Base-by-base conservation (phyloP, 2,329 filamentous ascomycete species). In the Neonectria neomacrospora region DNA sequence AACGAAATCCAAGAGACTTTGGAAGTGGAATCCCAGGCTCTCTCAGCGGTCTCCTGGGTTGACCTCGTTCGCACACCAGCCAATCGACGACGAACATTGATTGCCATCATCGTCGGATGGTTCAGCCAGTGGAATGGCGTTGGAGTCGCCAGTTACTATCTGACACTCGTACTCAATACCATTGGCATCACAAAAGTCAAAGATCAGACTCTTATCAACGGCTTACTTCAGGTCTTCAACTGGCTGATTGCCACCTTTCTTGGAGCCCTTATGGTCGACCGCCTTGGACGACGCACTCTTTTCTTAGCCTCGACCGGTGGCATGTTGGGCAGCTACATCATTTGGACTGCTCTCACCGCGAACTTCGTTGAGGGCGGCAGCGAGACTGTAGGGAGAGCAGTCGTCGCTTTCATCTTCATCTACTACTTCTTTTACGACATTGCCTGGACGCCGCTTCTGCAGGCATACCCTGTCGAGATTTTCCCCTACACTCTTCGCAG, bases 251-350 rank as follows among this genome's bases (percentile, higher is more conserved):
- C 78, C 44, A 73, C 75, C 0, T 71, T 75, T 5, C 64, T 67
- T 1, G 77, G 77, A 3, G 78, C 79, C 6, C 73, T 77, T 3
- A 72, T 80, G 48, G 77, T 80, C 30, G 78, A 80, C 61, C 66
- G 77, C 1, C 71, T 80, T 2, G 79, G 79, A 2, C 79, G 79
- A 30, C 77, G 78, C 1, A 76, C 77, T 55, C 77, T 80, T 69
- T 67, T 80, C 22, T 71, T 80, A 14, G 67, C 73, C 11, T 77
- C 77, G 11, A 77, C 76, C 0, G 60, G 69, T 1, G 75, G 77
- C n/a, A 79, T 80, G 68, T 74, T 74, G 45, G 68, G 72, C 12
- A 67, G 70, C 26, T 76, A 75, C 34, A 67, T 71, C 7, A 78
- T 75, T 54, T 74, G 70, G 44, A 69, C 73, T 4, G 74, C 73